A percentile compares a stretch with the other conserved stretches of the same genome.
These are phyloP conservation scores for Russula compacta DNA, from an alignment of 768 basidiomycete genomes.

Conservation along the genomic window DNA sequence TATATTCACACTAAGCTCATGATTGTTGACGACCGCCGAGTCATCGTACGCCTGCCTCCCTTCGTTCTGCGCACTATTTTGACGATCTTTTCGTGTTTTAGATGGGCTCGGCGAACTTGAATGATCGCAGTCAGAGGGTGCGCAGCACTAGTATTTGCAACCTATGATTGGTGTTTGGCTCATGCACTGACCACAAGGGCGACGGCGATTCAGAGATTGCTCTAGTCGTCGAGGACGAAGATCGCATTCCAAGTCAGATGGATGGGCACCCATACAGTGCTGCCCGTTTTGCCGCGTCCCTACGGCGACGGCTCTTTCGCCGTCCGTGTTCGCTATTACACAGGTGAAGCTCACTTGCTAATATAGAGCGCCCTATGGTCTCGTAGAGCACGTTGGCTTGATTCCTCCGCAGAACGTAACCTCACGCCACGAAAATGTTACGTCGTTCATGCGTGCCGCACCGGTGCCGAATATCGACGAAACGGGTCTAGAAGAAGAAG, in stretches of 20 bases:
- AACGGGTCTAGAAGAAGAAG: conserved; percentile 47
- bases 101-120: conserved; percentile 93
- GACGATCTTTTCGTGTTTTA: conserved; percentile 24
- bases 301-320: conserved; percentile 76
- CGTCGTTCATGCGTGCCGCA: conserved; percentile 70
- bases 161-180: background rate
- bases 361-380: conserved; percentile 2
- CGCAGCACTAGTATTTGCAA: background rate
- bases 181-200: conserved; percentile 41
- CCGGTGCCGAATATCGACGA: conserved; percentile 65
- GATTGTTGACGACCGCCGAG: conserved; percentile 88
- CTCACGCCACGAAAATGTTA: conserved; percentile 33
- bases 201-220: conserved; percentile 95
- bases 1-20: conserved; percentile 88
- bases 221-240: conserved; percentile 81
- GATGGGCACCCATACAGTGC: conserved; percentile 66
- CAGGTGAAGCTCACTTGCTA: background rate
- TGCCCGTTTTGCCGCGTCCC: conserved; percentile 70
- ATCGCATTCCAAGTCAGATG: conserved; percentile 69
- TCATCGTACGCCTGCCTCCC: conserved; percentile 53
- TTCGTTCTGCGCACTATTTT: background rate
- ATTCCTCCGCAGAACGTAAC: conserved; percentile 59
- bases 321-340: conserved; percentile 35
- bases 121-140: conserved; percentile 78
- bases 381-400: conserved; percentile 77